phyloP scores from a whole-genome alignment of 495 filamentous ascomycete species.

The Echria macrotheca region DNA sequence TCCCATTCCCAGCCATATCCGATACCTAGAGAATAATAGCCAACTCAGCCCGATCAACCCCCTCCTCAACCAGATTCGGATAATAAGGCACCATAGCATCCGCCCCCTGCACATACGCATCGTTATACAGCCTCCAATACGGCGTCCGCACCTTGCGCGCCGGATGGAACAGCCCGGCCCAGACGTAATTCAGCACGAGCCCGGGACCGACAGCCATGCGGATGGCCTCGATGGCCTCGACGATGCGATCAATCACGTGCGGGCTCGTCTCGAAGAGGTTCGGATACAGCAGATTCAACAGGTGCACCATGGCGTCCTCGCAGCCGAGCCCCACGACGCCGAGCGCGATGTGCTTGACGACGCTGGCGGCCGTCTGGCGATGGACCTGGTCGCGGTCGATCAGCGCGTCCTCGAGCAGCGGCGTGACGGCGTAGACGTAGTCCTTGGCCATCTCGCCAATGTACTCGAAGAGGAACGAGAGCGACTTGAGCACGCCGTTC shows the following conservation, averaged over 20 bases:
- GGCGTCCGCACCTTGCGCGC: constrained; percentile 88
- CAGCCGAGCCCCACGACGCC: constrained; percentile 96
- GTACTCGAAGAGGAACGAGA: constrained; percentile 98
- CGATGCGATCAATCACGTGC: constrained; percentile 96
- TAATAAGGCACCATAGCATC: constrained; percentile 97
- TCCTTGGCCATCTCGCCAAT: constrained; percentile 99
- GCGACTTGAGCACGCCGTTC: constrained; percentile 94
- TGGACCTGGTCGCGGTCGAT: constrained; percentile 99
- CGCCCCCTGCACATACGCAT: constrained; percentile 89
- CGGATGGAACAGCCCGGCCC: constrained; percentile 95
- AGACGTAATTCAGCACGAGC: constrained; percentile 91
- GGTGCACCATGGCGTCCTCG: constrained; percentile 97
- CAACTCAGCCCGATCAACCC: constrained; percentile 68
- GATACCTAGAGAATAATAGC: constrained; percentile 67
- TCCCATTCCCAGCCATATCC: too few species aligned
- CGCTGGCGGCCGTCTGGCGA: constrained; percentile 89
- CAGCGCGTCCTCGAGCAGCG: constrained; percentile 94
- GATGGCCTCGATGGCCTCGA: constrained; percentile 96
- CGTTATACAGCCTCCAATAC: constrained; percentile 95
- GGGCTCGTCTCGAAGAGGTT: constrained; percentile 98
- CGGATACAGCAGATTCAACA: constrained; percentile 91
- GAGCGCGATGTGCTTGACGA: constrained; percentile 95
- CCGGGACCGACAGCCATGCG: constrained; percentile 90
- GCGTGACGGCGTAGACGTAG: constrained; percentile 97
- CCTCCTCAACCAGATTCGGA: constrained; percentile 72